phyloP scores from a whole-genome alignment of 805 yeast species.

The fission yeast (Schizosaccharomyces pombe) region DNA sequence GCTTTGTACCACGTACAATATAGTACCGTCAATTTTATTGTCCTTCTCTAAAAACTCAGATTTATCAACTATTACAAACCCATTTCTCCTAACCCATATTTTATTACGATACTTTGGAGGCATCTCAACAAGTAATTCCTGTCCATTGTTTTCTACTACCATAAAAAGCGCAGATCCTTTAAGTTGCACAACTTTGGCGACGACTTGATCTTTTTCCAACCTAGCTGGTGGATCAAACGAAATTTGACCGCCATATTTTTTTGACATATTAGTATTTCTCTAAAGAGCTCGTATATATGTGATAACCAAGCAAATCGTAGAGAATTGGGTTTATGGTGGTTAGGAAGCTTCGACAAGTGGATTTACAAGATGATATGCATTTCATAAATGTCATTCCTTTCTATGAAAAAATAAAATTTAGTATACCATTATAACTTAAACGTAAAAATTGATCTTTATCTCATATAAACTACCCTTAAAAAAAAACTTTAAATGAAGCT shows the following conservation, averaged over 20 bases:
- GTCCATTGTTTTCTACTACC: neutral
- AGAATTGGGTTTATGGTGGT: no score
- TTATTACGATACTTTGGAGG: constrained; percentile 17
- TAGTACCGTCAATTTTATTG: constrained; percentile 15
- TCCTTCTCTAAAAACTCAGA: constrained; percentile 5
- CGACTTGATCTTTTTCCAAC: neutral
- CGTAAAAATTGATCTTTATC: no score
- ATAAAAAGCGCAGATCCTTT: neutral
- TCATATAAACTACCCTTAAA: no score
- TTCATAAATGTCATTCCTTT: no score
- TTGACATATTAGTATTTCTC: neutral
- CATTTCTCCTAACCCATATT: constrained; percentile 17
- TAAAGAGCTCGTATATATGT: neutral
- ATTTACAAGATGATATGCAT: no score
- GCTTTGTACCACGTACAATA: constrained; percentile 14
- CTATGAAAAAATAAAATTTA: no score
- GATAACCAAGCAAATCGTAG: no score
- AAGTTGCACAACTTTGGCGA: neutral
- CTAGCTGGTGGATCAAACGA: constrained; percentile 1
- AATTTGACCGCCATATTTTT: neutral
- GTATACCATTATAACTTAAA: no score
- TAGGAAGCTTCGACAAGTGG: no score
- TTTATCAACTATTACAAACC: constrained; percentile 14
- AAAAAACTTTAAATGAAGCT: no score
- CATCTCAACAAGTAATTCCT: constrained; percentile 13